Base-by-base conservation (phyloP, 2,329 filamentous ascomycete genomes). In the Colletotrichum australisinense region DNA sequence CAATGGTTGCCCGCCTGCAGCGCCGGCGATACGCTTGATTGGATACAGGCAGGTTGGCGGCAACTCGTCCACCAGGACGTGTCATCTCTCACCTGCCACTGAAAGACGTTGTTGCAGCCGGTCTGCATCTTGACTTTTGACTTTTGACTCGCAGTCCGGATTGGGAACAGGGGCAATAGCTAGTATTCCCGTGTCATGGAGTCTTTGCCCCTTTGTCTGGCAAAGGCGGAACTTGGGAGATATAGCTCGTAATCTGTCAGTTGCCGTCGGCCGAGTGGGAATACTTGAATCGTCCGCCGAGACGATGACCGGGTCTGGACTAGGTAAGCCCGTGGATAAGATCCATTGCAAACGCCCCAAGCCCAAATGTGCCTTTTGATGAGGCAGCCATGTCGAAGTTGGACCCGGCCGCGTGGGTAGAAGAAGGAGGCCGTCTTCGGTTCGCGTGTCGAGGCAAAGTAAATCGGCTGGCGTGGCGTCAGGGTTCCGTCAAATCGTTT, bases 71-170 rank as follows among this genome's bases (percentile, higher is more conserved):
- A 26, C 30, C 52, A 42, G 64, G 35, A 63, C 53, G n/a, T 72
- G 59, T 72, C 69, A 72, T 30, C 24, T 64, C 59, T 65, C 70
- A 70, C 35, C 49, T 65, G 60, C 67, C 67, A 73, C 63, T 19
- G 42, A 24, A 55, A 42, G 56, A 49, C 22, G 32, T 64, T 22
- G 55, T 73, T 35, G 70, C 60, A 65, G 53, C 65, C 58, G 66
- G 65, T 38, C 69, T 69, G 69, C 58, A 63, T 38, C 49, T 63
- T 57, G 58, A n/a, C 30, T 24, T 28, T 46, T 57, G 58, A n/a
- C 30, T 24, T 28, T 46, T 49, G 55, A 59, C 22, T 65, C 55
- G 30, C 55, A 42, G 24, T 55, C 57, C 56, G 56, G 22, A 46
- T 19, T 32, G 28, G 30, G 30, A 9, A 35, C 46, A 53, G 30